Percentiles rank a stretch among this genome's conserved stretches.
Conservation (phyloP, 805 yeast genomes). For the Hanseniaspora thailandica region DNA sequence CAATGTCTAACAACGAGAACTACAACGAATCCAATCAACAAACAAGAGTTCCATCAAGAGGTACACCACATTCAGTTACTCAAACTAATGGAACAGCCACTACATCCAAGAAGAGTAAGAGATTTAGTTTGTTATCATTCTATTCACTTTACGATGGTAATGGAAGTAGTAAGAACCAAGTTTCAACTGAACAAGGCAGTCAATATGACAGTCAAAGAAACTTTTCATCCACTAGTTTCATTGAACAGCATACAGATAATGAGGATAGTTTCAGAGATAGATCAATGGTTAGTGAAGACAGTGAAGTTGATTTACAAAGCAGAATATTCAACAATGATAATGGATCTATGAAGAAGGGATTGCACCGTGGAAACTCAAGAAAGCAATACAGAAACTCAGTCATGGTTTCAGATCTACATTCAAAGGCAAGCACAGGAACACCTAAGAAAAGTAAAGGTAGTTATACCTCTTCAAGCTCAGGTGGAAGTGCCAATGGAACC, state of each 20-base stretch:
- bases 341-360: neutral
- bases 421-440: conserved; percentile 1
- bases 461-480: conserved; percentile 15
- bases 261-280: neutral
- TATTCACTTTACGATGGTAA: conserved; percentile 22
- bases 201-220: neutral
- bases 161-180: conserved; percentile 18
- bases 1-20: conserved; percentile 10
- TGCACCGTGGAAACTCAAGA: neutral
- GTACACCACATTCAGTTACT: neutral
- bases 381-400: conserved; percentile 10
- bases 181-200: neutral
- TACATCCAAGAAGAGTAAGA: conserved; percentile 24
- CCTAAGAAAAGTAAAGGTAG: conserved; percentile 11
- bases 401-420: conserved; percentile 1
- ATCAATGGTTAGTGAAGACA: neutral
- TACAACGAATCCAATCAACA: neutral
- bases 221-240: conserved; percentile 2
- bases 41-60: neutral
- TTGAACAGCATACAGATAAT: conserved; percentile 4
- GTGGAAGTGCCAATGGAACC: conserved; percentile 14
- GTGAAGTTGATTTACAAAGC: neutral
- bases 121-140: conserved; percentile 35
- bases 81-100: conserved; percentile 10
- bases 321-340: conserved; percentile 2